Conservation (phyloP, 495 filamentous ascomycete species). For the Talaromyces liani region DNA sequence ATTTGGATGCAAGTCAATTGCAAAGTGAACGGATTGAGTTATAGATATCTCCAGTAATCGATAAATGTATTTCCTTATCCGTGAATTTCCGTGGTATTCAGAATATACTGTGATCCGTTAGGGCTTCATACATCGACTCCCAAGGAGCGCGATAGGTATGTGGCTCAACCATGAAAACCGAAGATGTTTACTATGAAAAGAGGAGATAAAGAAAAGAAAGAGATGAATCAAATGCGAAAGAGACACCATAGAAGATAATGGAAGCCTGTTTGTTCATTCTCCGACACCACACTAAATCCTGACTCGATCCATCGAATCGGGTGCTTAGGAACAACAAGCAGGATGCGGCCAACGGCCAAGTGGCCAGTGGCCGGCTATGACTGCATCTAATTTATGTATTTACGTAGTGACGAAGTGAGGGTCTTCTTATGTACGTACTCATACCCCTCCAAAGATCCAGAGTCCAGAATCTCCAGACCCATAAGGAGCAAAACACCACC, state of each 20-base stretch:
- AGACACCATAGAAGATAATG: background rate
- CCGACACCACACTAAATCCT: background rate
- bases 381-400: background rate
- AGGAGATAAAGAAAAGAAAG: background rate
- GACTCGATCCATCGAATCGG: background rate
- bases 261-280: background rate
- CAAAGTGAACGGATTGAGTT: no score
- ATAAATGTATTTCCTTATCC: background rate
- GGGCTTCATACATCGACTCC: constrained; percentile 1
- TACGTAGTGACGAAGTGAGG: background rate
- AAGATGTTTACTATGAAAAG: background rate
- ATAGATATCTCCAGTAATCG: background rate
- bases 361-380: background rate
- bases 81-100: background rate
- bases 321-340: background rate
- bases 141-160: background rate
- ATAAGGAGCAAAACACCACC: background rate
- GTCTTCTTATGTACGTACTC: background rate
- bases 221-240: background rate
- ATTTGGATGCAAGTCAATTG: background rate
- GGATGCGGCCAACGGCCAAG: background rate
- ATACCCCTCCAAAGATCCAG: background rate
- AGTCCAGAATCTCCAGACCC: background rate
- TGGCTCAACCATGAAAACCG: background rate
- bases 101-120: no score